These are phyloP conservation scores for Salvia splendens DNA, from an alignment of 257 asterid species.

Conservation along the genomic window DNA sequence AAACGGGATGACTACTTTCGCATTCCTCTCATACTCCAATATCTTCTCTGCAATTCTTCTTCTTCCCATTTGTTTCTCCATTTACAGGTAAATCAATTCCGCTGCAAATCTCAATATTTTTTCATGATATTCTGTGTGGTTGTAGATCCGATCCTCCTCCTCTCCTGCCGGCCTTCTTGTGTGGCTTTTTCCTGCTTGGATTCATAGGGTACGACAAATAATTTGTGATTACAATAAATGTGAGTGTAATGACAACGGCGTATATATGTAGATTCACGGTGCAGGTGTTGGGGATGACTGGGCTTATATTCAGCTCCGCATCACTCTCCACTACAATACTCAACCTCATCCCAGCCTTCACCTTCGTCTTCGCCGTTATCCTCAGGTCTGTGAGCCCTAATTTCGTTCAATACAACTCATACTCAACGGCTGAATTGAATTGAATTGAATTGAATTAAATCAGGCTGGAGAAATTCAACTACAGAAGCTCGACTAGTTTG, in stretches of 20 bases:
- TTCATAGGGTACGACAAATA: constrained; percentile 50
- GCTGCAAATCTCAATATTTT: neutral
- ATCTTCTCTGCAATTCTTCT: constrained; percentile 46
- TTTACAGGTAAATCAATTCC: constrained; percentile 44
- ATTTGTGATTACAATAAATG: too few relatives aligned
- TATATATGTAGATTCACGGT: constrained; percentile 40
- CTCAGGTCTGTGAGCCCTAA: too few relatives aligned
- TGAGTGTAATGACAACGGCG: too few relatives aligned
- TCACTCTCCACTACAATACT: constrained; percentile 56
- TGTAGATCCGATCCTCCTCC: constrained; percentile 58
- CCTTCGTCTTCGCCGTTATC: constrained; percentile 56
- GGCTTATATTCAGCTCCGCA: constrained; percentile 55
- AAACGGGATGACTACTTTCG: constrained; percentile 58
- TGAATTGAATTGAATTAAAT: neutral
- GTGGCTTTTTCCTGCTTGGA: constrained; percentile 64
- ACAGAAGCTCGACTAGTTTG: constrained; percentile 41
- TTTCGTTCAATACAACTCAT: neutral
- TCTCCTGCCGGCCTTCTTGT: constrained; percentile 41
- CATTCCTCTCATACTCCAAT: constrained; percentile 51
- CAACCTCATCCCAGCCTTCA: constrained; percentile 68
- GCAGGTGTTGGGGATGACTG: constrained; percentile 62
- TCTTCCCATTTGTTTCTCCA: constrained; percentile 43
- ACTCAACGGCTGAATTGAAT: neutral
- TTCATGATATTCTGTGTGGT: neutral
- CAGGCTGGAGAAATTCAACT: constrained; percentile 58